Percentiles rank a stretch among this genome's conserved stretches.
phyloP scores from a whole-genome alignment of 805 yeast species.

The Spathaspora girioi region DNA sequence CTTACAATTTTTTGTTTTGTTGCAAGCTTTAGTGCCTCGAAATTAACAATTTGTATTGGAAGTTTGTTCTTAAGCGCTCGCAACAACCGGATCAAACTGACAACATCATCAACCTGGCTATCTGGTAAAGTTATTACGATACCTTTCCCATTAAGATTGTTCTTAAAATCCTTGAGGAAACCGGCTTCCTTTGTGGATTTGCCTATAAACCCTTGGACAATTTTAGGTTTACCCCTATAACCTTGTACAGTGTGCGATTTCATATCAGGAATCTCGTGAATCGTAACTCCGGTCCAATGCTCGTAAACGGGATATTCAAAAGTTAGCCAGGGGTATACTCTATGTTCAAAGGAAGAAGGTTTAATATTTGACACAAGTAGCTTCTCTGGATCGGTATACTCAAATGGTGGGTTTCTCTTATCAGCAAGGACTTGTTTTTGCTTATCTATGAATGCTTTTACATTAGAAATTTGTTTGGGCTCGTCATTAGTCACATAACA shows the following conservation, averaged over 20 bases:
- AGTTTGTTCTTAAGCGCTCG: slow-evolving; percentile 24
- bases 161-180: slow-evolving; percentile 24
- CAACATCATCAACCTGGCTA: slow-evolving; percentile 15
- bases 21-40: slow-evolving; percentile 18
- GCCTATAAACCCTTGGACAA: neutral
- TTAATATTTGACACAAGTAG: no score
- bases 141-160: slow-evolving; percentile 25
- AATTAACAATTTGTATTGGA: slow-evolving; percentile 28
- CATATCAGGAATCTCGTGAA: slow-evolving; percentile 4
- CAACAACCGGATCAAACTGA: slow-evolving; percentile 21
- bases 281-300: slow-evolving; percentile 36
- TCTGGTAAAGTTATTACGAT: slow-evolving; percentile 27
- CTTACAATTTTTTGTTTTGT: slow-evolving; percentile 16
- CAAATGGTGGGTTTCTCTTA: neutral
- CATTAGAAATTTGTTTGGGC: neutral
- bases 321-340: slow-evolving; percentile 39
- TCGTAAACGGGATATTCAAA: slow-evolving; percentile 32
- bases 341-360: slow-evolving; percentile 21
- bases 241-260: neutral
- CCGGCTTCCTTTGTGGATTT: neutral
- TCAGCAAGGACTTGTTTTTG: neutral
- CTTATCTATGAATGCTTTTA: neutral
- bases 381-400: neutral
- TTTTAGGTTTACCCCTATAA: neutral
- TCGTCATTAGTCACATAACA: slow-evolving; percentile 32